Conservation (phyloP, 306 rosid species). For the Benincasa hispida region DNA sequence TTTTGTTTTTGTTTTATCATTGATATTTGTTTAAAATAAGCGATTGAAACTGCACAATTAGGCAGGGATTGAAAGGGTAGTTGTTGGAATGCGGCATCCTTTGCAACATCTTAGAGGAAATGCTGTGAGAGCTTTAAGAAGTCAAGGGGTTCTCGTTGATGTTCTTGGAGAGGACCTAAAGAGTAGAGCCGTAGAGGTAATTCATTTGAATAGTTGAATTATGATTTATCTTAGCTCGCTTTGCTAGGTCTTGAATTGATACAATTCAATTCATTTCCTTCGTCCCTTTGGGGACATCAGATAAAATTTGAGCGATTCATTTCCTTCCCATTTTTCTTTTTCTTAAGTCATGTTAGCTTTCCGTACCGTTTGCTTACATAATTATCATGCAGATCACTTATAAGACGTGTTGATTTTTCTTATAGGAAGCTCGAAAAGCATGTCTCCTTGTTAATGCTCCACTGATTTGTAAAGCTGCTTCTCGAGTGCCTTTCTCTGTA, state of each 20-base stretch:
- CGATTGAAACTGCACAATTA: slow-evolving; percentile 30
- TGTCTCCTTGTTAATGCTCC: slow-evolving; percentile 86
- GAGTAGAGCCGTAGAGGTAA: slow-evolving; percentile 55
- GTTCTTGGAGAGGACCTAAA: slow-evolving; percentile 79
- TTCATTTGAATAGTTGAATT: background rate
- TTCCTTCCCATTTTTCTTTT: slow-evolving; percentile 29
- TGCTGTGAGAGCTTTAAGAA: slow-evolving; percentile 63
- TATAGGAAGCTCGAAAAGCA: slow-evolving; percentile 67
- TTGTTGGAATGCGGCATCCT: slow-evolving; percentile 86
- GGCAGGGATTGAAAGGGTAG: slow-evolving; percentile 81
- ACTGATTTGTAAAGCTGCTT: slow-evolving; percentile 76
- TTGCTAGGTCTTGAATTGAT: slow-evolving; percentile 6
- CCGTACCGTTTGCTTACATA: background rate
- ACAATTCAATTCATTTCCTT: slow-evolving; percentile 52
- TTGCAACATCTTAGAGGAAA: slow-evolving; percentile 76
- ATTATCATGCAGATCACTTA: background rate
- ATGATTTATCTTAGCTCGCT: background rate
- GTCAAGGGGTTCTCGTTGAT: slow-evolving; percentile 66
- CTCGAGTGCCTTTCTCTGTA: slow-evolving; percentile 72
- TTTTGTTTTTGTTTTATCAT: background rate
- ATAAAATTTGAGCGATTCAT: background rate
- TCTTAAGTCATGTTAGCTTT: slow-evolving; percentile 24
- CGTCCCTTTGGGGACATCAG: background rate
- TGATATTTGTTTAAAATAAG: background rate
- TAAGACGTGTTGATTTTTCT: background rate